Evolutionary conservation across 2,329 filamentous ascomycete genomes (phyloP).

Genomic region (Akanthomyces lecanii): DNA sequence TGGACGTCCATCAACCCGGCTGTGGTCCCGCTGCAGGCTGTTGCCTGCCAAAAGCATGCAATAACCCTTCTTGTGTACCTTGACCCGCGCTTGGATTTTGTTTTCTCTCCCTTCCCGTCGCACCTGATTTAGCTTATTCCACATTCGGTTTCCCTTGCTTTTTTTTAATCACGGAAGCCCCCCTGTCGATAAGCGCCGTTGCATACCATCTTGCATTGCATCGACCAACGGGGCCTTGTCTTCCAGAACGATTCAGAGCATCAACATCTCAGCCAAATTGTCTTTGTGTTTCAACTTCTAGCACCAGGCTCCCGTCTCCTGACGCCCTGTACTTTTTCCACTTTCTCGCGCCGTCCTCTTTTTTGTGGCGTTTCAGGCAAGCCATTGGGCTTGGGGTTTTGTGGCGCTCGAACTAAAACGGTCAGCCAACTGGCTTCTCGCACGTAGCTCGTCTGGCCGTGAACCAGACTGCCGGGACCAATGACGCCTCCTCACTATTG

Average conservation of each 20-base stretch:
- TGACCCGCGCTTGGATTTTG: neutral
- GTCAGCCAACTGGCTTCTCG: conserved; percentile 9
- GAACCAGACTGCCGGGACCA: conserved; percentile 14
- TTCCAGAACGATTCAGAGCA: conserved; percentile 7
- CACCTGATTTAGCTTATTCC: neutral
- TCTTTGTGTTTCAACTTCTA: neutral
- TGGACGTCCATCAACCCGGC: neutral
- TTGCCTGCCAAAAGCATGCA: neutral
- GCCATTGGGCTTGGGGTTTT: conserved; percentile 4
- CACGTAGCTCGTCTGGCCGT: conserved; percentile 6
- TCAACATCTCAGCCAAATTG: neutral
- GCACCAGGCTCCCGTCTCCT: neutral
- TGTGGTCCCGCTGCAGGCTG: neutral
- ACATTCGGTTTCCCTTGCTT: neutral
- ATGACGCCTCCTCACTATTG: neutral
- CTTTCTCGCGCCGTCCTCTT: neutral
- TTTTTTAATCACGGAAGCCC: neutral
- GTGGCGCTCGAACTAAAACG: neutral
- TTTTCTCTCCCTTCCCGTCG: neutral
- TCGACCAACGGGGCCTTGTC: neutral
- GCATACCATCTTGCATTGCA: neutral
- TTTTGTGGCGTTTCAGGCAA: conserved; percentile 4
- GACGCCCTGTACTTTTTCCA: neutral
- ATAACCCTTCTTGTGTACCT: neutral
- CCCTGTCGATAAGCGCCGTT: conserved; percentile 7